A percentile compares a stretch with the other conserved stretches of the same genome.
Conservation (phyloP, 805 yeast species). For the Metschnikowia cubensis region DNA sequence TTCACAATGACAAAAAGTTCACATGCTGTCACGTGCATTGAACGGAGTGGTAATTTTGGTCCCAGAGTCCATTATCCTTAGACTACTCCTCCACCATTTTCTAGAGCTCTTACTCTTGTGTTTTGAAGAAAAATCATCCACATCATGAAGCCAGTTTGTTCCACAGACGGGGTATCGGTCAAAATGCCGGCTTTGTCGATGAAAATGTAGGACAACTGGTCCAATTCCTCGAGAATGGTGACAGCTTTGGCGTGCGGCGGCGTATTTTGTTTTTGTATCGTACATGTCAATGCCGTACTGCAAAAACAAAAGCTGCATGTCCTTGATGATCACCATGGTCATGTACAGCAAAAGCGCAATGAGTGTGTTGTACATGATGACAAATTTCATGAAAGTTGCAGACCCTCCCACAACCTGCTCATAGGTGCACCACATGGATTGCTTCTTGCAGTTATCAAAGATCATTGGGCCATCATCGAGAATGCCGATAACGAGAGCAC, state of each 20-base stretch:
- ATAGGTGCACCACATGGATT: constrained; percentile 65
- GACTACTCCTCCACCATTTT: too few relatives aligned
- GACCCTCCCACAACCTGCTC: constrained; percentile 78
- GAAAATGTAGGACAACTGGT: constrained; percentile 92
- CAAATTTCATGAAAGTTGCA: constrained; percentile 89
- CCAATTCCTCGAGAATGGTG: constrained; percentile 90
- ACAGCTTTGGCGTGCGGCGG: constrained; percentile 96
- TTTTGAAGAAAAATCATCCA: too few relatives aligned
- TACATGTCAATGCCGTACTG: constrained; percentile 96
- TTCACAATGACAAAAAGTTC: too few relatives aligned
- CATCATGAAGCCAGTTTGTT: constrained; percentile 81
- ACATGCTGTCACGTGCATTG: constrained; percentile 29
- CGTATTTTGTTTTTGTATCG: constrained; percentile 70
- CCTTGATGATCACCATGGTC: constrained; percentile 92
- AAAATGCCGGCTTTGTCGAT: constrained; percentile 97
- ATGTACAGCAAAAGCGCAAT: constrained; percentile 94
- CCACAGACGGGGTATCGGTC: constrained; percentile 97
- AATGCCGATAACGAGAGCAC: constrained; percentile 73
- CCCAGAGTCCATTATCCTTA: too few relatives aligned
- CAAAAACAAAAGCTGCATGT: constrained; percentile 73
- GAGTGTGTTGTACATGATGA: constrained; percentile 95
- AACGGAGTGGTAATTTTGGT: too few relatives aligned
- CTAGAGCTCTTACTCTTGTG: too few relatives aligned
- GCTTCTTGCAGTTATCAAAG: constrained; percentile 36
- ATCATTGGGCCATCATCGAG: constrained; percentile 76